Evolutionary conservation across 129 eudicot species (phyloP).

Genomic region (Flaveria linearis): DNA sequence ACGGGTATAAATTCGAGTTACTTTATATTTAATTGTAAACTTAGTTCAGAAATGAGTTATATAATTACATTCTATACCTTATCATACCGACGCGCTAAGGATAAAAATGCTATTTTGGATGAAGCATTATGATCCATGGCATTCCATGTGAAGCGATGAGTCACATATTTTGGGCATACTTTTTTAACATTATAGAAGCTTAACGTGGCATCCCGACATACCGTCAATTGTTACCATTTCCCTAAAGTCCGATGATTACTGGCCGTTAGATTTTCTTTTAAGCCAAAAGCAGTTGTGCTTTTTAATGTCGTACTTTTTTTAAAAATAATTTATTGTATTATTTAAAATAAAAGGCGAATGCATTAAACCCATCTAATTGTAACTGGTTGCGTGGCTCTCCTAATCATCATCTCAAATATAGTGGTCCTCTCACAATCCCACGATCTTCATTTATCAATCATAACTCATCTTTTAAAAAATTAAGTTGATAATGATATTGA

Average conservation of each 20-base stretch:
- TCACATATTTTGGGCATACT: slow-evolving; percentile 19
- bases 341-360: background rate
- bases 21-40: too few relatives aligned
- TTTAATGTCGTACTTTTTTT: background rate
- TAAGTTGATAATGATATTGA: background rate
- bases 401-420: slow-evolving; percentile 28
- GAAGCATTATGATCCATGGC: slow-evolving; percentile 16
- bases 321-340: background rate
- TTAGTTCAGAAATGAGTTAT: too few relatives aligned
- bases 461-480: background rate
- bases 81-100: too few relatives aligned
- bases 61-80: too few relatives aligned
- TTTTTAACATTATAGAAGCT: slow-evolving; percentile 11
- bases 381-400: slow-evolving; percentile 35
- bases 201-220: slow-evolving; percentile 20
- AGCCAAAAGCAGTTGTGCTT: slow-evolving; percentile 13
- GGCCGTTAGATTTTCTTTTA: slow-evolving; percentile 35
- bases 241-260: slow-evolving; percentile 6
- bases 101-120: background rate
- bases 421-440: slow-evolving; percentile 27
- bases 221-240: slow-evolving; percentile 15
- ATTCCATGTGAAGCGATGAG: slow-evolving; percentile 25
- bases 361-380: slow-evolving; percentile 16
- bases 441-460: slow-evolving; percentile 22
- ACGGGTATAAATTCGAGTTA: too few relatives aligned